phyloP scores from a whole-genome alignment of 768 basidiomycete genomes.

The Tephrocybe sp. region DNA sequence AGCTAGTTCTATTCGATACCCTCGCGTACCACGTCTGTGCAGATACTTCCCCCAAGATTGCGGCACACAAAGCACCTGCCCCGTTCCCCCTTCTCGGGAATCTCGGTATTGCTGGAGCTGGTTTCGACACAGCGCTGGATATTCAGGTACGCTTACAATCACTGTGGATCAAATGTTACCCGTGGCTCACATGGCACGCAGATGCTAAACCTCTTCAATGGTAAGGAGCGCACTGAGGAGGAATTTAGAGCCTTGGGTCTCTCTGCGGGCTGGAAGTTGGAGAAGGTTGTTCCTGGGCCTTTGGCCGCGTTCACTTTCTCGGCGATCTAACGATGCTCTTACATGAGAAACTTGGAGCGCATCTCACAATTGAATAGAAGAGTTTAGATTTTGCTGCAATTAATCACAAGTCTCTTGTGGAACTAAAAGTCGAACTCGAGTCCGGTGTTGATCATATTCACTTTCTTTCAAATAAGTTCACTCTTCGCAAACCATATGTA shows the following conservation, averaged over 20 bases:
- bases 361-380: too few relatives aligned
- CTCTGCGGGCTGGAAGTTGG: conserved; percentile 4
- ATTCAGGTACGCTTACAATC: background rate
- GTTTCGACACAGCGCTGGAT: background rate
- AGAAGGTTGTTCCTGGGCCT: background rate
- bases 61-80: background rate
- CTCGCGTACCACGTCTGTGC: background rate
- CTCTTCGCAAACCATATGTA: too few relatives aligned
- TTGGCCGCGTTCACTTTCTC: background rate
- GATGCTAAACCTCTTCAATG: conserved; percentile 15
- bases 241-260: conserved; percentile 5
- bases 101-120: background rate
- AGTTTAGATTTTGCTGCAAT: too few relatives aligned
- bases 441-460: too few relatives aligned
- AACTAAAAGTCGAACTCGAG: too few relatives aligned
- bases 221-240: conserved; percentile 8
- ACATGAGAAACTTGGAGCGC: too few relatives aligned
- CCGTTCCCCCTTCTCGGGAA: conserved; percentile 2
- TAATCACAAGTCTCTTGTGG: too few relatives aligned
- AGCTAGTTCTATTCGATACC: conserved; percentile 6
- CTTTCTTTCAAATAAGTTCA: too few relatives aligned
- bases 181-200: background rate
- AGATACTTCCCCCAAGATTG: background rate
- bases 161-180: background rate
- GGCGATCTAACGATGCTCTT: too few relatives aligned